phyloP scores from a whole-genome alignment of 495 filamentous ascomycete species.

The Trichoderma asperelloides region DNA sequence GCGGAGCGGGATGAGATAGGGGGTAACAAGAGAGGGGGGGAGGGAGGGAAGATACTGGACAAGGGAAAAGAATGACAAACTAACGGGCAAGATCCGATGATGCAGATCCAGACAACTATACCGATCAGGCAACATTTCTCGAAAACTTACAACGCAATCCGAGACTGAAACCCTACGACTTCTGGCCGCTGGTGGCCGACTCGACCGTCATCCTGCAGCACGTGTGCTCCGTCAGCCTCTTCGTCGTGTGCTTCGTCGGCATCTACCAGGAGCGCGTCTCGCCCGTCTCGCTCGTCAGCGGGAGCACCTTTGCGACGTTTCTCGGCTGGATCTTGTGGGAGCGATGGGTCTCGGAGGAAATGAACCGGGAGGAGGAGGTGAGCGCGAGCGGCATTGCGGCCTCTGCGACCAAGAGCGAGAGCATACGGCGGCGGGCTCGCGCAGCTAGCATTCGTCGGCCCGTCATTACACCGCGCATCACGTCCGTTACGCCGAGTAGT shows the following conservation, averaged over 20 bases:
- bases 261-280: conserved; percentile 80
- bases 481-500: background rate
- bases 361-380: conserved; percentile 34
- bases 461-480: background rate
- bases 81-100: background rate
- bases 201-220: conserved; percentile 96
- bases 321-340: conserved; percentile 90
- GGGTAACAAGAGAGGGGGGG: no score
- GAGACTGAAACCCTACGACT: conserved; percentile 88
- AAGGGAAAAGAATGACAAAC: background rate
- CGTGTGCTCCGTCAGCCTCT: conserved; percentile 87
- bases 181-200: conserved; percentile 93
- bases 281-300: conserved; percentile 77
- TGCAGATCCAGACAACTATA: conserved; percentile 94
- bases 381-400: conserved; percentile 24
- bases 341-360: conserved; percentile 64
- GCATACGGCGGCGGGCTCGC: conserved; percentile 10
- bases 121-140: conserved; percentile 90
- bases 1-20: conserved; percentile 9
- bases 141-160: conserved; percentile 95
- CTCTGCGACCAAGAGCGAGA: conserved; percentile 19
- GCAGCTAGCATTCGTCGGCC: conserved; percentile 8
- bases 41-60: no score
- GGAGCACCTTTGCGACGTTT: conserved; percentile 73
- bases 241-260: conserved; percentile 84